Conservation (phyloP, 345 rosid species). For the Viola odorata region DNA sequence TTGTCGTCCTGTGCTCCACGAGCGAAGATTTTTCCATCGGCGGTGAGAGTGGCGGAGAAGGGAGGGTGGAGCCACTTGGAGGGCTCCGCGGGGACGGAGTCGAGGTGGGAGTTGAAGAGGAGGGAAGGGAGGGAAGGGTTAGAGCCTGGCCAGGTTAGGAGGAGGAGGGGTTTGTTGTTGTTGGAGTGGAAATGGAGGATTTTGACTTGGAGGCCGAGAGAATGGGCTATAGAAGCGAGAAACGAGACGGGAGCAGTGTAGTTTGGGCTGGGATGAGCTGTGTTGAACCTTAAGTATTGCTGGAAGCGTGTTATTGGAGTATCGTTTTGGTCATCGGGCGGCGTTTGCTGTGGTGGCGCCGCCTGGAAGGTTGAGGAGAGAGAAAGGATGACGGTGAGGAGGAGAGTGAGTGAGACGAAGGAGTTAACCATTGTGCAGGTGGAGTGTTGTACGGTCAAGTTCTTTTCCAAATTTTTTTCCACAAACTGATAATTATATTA, state of each 20-base stretch:
- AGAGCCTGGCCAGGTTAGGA: slow-evolving; percentile 72
- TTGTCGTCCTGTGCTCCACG: slow-evolving; percentile 94
- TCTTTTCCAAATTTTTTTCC: too few relatives aligned
- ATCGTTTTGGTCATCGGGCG: slow-evolving; percentile 13
- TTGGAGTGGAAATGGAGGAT: slow-evolving; percentile 41
- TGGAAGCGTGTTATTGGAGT: slow-evolving; percentile 55
- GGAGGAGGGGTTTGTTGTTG: slow-evolving; percentile 54
- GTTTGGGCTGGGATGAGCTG: slow-evolving; percentile 80
- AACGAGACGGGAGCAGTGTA: slow-evolving; percentile 54
- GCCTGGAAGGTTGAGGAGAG: slow-evolving; percentile 7
- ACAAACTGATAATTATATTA: too few relatives aligned
- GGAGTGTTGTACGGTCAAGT: too few relatives aligned
- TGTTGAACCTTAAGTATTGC: slow-evolving; percentile 60
- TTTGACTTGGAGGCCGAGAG: slow-evolving; percentile 43
- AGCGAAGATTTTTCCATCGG: slow-evolving; percentile 60
- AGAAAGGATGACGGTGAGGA: slow-evolving; percentile 4
- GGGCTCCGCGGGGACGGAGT: slow-evolving; percentile 83
- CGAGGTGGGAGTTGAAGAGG: slow-evolving; percentile 88
- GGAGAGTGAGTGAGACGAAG: slow-evolving; percentile 9
- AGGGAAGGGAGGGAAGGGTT: slow-evolving; percentile 62
- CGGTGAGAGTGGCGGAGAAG: slow-evolving; percentile 58
- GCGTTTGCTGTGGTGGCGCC: neutral
- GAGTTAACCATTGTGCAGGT: too few relatives aligned
- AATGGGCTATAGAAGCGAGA: slow-evolving; percentile 45
- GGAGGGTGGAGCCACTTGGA: slow-evolving; percentile 79